Base-by-base conservation (phyloP, 768 basidiomycete genomes). In the Suillus subluteus region DNA sequence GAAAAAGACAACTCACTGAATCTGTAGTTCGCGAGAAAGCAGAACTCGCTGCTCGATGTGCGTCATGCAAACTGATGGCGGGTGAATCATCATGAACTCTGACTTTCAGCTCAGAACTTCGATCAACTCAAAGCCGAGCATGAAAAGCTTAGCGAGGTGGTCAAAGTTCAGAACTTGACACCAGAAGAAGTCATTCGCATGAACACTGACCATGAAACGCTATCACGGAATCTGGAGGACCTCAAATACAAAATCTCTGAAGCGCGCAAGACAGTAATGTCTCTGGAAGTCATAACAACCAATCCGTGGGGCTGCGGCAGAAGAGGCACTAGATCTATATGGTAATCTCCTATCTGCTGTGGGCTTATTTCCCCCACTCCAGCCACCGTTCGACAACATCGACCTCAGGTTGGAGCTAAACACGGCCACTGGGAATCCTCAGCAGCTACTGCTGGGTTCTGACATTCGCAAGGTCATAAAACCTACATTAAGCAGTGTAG, bases 161-260 rank as follows among this genome's bases (percentile, higher is more conserved):
- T 99, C 37, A 90, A 89, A 72, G 87, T 82, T 40, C 98, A 99
- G 76, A 96, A 98, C 73, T 84, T 99, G 54, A 87, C 92, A 2
- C 91, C 92, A 0, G 94, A 96, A 76, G 96, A 99, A 78, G 95
- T 98, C 50, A 79, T 87, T 63, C 89, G 89, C 44, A 96, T 99
- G 94, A 96, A 91, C 72, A 88, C 88, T 6, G 96, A 98, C 69
- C 91, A 95, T 65, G 93, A 96, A 71, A 87, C 83, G 35, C 83
- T 97, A 43, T 81, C 86, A 5, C 86, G 88, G 62, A 91, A 86
- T 70, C 79, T 95, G 63, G 89, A 91, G 68, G 92, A 93, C 67
- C 86, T 96, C 64, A 90, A 87, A 69, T 82, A 86, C 67, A 95
- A 91, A 73, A 86, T 94, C 9, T 78, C 87, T 0, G 91, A 96